Evolutionary conservation across 2,329 filamentous ascomycete genomes (phyloP).

Genomic region (Fusarium longipes): DNA sequence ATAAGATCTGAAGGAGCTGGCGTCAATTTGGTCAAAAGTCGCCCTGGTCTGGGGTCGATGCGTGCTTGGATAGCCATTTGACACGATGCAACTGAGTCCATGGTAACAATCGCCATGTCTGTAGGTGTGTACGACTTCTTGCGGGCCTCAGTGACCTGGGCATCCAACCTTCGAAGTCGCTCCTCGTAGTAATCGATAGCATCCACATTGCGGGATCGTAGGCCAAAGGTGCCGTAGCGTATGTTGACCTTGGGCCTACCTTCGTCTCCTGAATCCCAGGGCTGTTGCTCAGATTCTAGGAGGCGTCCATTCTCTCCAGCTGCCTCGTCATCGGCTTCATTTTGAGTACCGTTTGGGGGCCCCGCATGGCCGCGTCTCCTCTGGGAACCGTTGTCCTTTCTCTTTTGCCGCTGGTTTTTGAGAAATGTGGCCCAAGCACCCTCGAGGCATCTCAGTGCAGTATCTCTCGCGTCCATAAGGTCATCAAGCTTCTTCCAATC

Average conservation of each 20-base stretch:
- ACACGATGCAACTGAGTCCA: slow-evolving; percentile 91
- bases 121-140: slow-evolving; percentile 81
- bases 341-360: slow-evolving; percentile 42
- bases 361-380: slow-evolving; percentile 26
- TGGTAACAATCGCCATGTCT: slow-evolving; percentile 92
- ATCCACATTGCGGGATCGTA: slow-evolving; percentile 80
- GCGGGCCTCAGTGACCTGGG: slow-evolving; percentile 75
- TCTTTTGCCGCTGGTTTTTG: slow-evolving; percentile 41
- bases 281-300: slow-evolving; percentile 59
- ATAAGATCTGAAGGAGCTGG: slow-evolving; percentile 93
- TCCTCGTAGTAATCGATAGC: slow-evolving; percentile 96
- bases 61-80: slow-evolving; percentile 98
- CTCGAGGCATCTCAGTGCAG: slow-evolving; percentile 78
- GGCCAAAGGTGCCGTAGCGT: slow-evolving; percentile 79
- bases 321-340: slow-evolving; percentile 54
- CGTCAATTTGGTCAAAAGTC: slow-evolving; percentile 84
- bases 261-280: slow-evolving; percentile 53
- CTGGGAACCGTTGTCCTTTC: slow-evolving; percentile 8
- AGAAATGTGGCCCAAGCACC: slow-evolving; percentile 81
- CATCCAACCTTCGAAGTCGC: slow-evolving; percentile 81
- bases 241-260: slow-evolving; percentile 76
- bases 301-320: slow-evolving; percentile 70
- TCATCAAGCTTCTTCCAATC: slow-evolving; percentile 87
- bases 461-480: slow-evolving; percentile 74
- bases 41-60: slow-evolving; percentile 88